A percentile compares a stretch with the other conserved stretches of the same genome.
Conservation (phyloP, 495 filamentous ascomycete species). For the Chaetomium cochliodes region DNA sequence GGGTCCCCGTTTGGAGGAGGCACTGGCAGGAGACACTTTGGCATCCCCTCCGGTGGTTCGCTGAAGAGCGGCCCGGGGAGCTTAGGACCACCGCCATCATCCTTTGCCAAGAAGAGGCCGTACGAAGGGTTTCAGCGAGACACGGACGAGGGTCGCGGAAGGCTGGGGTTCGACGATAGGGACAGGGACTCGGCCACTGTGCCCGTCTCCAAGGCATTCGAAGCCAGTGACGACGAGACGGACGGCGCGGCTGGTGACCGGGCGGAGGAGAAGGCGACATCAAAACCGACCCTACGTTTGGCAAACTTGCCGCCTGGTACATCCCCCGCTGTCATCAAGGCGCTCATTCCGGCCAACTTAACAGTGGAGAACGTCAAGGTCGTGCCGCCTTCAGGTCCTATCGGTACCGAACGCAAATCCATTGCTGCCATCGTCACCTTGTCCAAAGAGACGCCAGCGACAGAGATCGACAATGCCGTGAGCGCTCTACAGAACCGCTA, state of each 20-base stretch:
- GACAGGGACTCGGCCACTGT: conserved; percentile 27
- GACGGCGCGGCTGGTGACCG: conserved; percentile 37
- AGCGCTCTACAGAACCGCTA: conserved; percentile 80
- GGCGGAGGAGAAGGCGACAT: conserved; percentile 68
- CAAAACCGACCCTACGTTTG: conserved; percentile 86
- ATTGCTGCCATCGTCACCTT: conserved; percentile 81
- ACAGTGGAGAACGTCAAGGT: conserved; percentile 77
- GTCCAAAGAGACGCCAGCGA: conserved; percentile 77
- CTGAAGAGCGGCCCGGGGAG: conserved; percentile 73
- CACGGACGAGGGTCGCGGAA: conserved; percentile 36
- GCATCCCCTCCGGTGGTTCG: conserved; percentile 32
- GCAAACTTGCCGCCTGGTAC: conserved; percentile 60
- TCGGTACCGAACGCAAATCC: conserved; percentile 68
- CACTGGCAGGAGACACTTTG: conserved; percentile 49
- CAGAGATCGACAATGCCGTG: conserved; percentile 80
- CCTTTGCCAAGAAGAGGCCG: conserved; percentile 47
- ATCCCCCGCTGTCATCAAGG: conserved; percentile 70
- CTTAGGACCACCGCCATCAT: conserved; percentile 62
- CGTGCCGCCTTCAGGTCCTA: conserved; percentile 46
- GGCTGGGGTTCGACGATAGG: conserved; percentile 37
- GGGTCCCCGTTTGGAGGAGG: conserved; percentile 42
- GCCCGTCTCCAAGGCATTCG: conserved; percentile 43
- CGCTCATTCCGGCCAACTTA: conserved; percentile 64
- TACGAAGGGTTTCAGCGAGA: conserved; percentile 43
- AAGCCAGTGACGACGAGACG: conserved; percentile 47